Evolutionary conservation across 140 eudicot genomes (phyloP), one percentile per base, ranked within the genome.

Genomic region (Senecio squalidus): DNA sequence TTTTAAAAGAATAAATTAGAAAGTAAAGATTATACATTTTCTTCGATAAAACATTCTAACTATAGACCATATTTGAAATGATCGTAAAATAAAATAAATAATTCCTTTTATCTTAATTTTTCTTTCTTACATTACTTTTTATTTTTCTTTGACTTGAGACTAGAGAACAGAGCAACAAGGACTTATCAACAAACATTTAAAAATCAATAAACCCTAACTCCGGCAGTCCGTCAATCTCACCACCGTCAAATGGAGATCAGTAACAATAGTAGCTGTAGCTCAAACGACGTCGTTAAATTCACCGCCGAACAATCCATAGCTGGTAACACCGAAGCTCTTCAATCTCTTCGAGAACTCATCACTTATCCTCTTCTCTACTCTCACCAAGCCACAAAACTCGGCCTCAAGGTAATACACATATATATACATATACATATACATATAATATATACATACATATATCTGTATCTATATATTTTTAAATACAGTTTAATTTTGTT

Each of bases 301-400:
- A 70, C 60, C 46, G 98, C 96, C 21, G 98, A 92, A 75, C 82
- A 87, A 61, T 91, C 78, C 25, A 67, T 92, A 22, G 98, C 86
- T 2, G 98, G 98, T 2, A 83, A 91, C 28, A 55, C 73, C 5
- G 92, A 81, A 70, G 98, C 98, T 28, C 80, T 91, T 4, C 74
- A 73, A 79, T 84, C 92, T 70, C 94, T 86, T 11, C 70, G 98
- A 41, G 98, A 91, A 79, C 95, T 87, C 66, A 84, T 92, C 13
- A 66, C 70, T 26, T 87, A 67, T 55, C 96, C 96, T 68, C 68
- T 78, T 29, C 84, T 67, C 38, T 87, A 81, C 70, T 72, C 84
- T 49, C 65, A 48, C 31, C 64, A 81, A 58, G 62, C 98, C 40
- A 72, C 58, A 44, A 68, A 72, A 24, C 83, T 87, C 13, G 92